Percentiles rank a stretch among this genome's conserved stretches.
phyloP scores from a whole-genome alignment of 1,284 basidiomycete genomes.

The Stereum hirsutum region DNA sequence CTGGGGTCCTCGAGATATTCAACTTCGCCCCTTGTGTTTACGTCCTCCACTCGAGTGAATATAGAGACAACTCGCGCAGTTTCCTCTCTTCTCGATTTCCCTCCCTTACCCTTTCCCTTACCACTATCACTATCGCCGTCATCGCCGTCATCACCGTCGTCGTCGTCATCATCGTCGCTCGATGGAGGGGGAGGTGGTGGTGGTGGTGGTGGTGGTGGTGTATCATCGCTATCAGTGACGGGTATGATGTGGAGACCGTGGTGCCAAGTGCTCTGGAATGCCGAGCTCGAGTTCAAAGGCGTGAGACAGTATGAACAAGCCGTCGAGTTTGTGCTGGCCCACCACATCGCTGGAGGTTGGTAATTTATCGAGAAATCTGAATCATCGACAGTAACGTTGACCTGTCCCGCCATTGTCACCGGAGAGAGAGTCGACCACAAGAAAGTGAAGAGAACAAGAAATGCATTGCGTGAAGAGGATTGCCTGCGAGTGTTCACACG shows the following conservation, averaged over 20 bases:
- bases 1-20: slow-evolving; percentile 6
- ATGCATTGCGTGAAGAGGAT: neutral
- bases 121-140: slow-evolving; percentile 6
- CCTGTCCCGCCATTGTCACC: slow-evolving; percentile 8
- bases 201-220: neutral
- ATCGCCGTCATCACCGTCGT: slow-evolving; percentile 7
- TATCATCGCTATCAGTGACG: slow-evolving; percentile 20
- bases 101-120: no score
- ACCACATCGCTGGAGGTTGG: slow-evolving; percentile 30
- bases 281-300: slow-evolving; percentile 17
- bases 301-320: slow-evolving; percentile 21
- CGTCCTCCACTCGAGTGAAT: no score
- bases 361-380: slow-evolving; percentile 32
- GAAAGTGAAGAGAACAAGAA: neutral
- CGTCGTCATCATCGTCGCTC: slow-evolving; percentile 19
- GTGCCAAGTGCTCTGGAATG: slow-evolving; percentile 30
- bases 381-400: slow-evolving; percentile 38
- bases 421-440: neutral
- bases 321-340: slow-evolving; percentile 23
- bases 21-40: slow-evolving; percentile 6
- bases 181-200: slow-evolving; percentile 19
- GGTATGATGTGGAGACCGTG: slow-evolving; percentile 28
- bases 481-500: slow-evolving; percentile 3
- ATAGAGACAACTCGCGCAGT: no score
- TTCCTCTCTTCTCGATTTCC: no score